These are phyloP conservation scores for Dimargaris verticillata DNA, from an alignment of 192 early-diverging fungal genomes.

Conservation along the genomic window DNA sequence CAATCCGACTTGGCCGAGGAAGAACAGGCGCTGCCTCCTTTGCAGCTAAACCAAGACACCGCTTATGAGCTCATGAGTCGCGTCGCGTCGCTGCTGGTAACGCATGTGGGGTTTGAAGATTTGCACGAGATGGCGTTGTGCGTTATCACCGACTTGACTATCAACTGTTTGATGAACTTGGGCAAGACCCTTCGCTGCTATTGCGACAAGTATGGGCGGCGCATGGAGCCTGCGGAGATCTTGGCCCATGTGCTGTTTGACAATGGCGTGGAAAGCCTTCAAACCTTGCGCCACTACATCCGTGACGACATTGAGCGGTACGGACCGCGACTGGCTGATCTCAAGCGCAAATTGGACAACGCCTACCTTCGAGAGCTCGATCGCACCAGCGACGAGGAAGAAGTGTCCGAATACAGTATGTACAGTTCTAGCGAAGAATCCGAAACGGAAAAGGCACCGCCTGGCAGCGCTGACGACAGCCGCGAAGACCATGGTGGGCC, in stretches of 20 bases:
- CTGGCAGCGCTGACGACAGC: constrained; percentile 17
- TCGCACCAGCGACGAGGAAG: background rate
- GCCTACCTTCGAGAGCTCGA: constrained; percentile 30
- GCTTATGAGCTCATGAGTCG: constrained; percentile 44
- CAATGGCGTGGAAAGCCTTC: constrained; percentile 54
- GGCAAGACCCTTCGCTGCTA: constrained; percentile 68
- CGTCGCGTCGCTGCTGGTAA: constrained; percentile 43
- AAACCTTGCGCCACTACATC: constrained; percentile 60
- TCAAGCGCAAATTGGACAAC: constrained; percentile 54
- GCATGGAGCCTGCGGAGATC: constrained; percentile 72
- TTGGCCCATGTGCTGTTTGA: constrained; percentile 62
- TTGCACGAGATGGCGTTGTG: constrained; percentile 42
- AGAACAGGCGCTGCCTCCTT: constrained; percentile 21
- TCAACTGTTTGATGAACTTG: constrained; percentile 66
- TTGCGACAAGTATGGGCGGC: constrained; percentile 49
- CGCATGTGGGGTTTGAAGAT: constrained; percentile 85
- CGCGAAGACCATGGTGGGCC: constrained; percentile 25
- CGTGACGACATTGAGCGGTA: constrained; percentile 62
- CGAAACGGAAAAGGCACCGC: constrained; percentile 13
- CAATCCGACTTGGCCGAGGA: constrained; percentile 18
- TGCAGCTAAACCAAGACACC: constrained; percentile 34
- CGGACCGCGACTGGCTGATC: constrained; percentile 50
- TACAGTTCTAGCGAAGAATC: background rate
- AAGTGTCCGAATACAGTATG: background rate
- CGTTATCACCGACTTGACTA: constrained; percentile 59